Evolutionary conservation across 768 basidiomycete genomes (phyloP).

Genomic region (Gloeophyllum trabeum): DNA sequence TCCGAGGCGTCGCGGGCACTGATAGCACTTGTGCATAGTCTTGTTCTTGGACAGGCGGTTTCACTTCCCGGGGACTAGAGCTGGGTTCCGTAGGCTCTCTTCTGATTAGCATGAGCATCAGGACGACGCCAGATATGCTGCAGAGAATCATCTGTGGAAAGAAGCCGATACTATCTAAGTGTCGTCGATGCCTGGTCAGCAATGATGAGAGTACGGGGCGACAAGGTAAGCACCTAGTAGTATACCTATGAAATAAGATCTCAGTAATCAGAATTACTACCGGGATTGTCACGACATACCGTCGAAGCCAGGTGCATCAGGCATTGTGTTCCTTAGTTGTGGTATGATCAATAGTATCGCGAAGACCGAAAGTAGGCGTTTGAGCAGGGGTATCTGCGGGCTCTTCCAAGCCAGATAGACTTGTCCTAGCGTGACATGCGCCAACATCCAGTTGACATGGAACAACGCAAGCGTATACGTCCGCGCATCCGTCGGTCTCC

Average conservation of each 20-base stretch:
- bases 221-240: constrained; percentile 27
- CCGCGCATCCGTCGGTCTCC: constrained; percentile 32
- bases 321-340: constrained; percentile 42
- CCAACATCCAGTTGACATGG: constrained; percentile 37
- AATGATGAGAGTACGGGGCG: not conserved
- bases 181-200: not conserved
- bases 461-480: constrained; percentile 35
- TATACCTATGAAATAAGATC: constrained; percentile 22
- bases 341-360: constrained; percentile 35
- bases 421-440: constrained; percentile 38
- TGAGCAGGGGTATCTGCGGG: constrained; percentile 19
- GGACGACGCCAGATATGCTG: constrained; percentile 26
- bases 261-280: constrained; percentile 4
- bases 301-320: constrained; percentile 43
- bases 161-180: constrained; percentile 39
- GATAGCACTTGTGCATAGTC: not conserved
- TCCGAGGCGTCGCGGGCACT: not conserved
- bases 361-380: constrained; percentile 25
- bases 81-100: constrained; percentile 19
- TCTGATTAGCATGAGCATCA: constrained; percentile 30
- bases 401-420: constrained; percentile 29
- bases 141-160: constrained; percentile 47
- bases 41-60: not conserved
- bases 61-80: not conserved
- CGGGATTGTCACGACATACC: constrained; percentile 19